Base-by-base conservation (phyloP, 352 stramenopile genomes). In the Pilasporangium apinafurcum region DNA sequence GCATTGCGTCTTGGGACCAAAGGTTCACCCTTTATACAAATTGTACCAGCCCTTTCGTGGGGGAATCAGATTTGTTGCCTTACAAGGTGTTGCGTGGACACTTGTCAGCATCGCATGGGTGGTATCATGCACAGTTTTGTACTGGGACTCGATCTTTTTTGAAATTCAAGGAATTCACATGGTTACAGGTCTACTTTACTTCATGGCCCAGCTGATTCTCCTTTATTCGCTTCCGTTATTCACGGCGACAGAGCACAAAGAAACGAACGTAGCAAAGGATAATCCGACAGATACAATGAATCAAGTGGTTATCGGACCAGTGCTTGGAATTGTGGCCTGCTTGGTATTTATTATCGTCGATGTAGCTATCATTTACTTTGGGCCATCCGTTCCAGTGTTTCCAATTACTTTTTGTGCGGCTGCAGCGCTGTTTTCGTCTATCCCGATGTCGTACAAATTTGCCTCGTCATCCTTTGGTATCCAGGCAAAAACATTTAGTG, bases 11-110 rank as follows among this genome's bases (percentile, higher is more conserved):
- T 56, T 71, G 14, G 67, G 60, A 3, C 66, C 66, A 2, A 57
- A 58, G 12, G 42, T 74, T 13, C 53, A 74, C 13, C n/a, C 50
- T 5, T 51, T 46, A 8, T 83, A 80, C 41, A 42, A 51, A 3
- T 43, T 64, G 6, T 68, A 78, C 14, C 69, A 83, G 39, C 69
- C 69, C 14, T 77, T 83, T 22, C 44, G 48, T 32, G 69, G 69
- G 4, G 69, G 69, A 0, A 51, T 76, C 18, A 49, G 58, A 4
- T 83, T 83, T 37, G 55, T 77, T 27, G 74, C 68, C 1, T 60
- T 68, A 12, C 69, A 83, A 47, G 65, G 69, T 25, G 67, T 64
- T 4, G 69, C 51, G 5, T 83, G 69, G 69, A 77, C 69, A n/a
- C 41, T 83, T 2, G 53, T 59, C 4, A 57, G 48, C 8, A 49